Base-by-base conservation (phyloP, 2,329 filamentous ascomycete genomes). In the Apiospora malaysiana region DNA sequence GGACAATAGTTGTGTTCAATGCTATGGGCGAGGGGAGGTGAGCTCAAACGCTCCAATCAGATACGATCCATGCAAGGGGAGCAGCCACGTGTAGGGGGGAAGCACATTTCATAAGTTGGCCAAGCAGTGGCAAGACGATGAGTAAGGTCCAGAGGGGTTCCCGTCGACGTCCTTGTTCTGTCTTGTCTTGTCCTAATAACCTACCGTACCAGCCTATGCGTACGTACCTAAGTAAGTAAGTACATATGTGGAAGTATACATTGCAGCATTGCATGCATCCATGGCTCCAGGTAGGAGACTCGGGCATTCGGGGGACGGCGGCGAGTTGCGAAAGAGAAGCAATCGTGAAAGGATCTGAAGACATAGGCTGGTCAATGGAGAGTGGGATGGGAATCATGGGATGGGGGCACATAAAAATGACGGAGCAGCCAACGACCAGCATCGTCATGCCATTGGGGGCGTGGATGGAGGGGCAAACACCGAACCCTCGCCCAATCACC, bases 71-170 rank as follows among this genome's bases (percentile, higher is more conserved):
- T 63, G 56, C 56, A 63, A 63, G 56, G 32, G 32, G 56, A 40
- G 56, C 56, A 37, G 56, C 56, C 56, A 63, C 56, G 56, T 63
- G 56, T 40, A 32, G 56, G 56, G 32, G 21, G 56, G 21, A 23
- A 40, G 56, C 32, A 10, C 56, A 63, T n/a, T 63, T 63, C 18
- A 63, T 40, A 63, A 63, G 56, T 23, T 27, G 49, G 12, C 49
- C 56, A 40, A 27, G 9, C 27, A 59, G 27, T 3, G 21, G 43
- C 49, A 27, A 27, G 51, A n/a, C 18, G 51, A 37, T 59, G 51
- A 59, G 27, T 59, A 59, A 59, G 27, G 51, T 37, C 51, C 27
- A 37, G 51, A 59, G 51, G 27, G 51, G 51, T 59, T 59, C 49
- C 46, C 46, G 9, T n/a, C 18, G 5, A 6, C 16, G 3, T 18